phyloP scores from a whole-genome alignment of 495 filamentous ascomycete genomes.

The Cairneyella variabilis region DNA sequence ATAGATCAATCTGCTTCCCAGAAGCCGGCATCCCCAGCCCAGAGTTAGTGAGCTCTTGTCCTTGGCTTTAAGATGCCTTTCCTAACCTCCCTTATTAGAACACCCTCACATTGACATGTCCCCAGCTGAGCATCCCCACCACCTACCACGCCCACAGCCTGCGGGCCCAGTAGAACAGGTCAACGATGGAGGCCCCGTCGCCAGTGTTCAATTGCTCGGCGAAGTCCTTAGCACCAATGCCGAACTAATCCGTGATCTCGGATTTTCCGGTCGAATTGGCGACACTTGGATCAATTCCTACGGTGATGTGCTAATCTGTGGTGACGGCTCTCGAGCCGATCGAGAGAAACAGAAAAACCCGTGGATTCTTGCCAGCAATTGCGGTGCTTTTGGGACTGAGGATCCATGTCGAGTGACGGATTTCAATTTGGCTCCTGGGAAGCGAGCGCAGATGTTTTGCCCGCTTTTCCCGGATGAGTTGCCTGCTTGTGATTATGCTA shows the following conservation, averaged over 20 bases:
- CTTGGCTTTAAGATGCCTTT: too few relatives aligned
- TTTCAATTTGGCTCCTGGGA: not conserved
- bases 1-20: too few relatives aligned
- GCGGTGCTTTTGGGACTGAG: not conserved
- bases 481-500: not conserved
- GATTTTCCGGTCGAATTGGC: not conserved
- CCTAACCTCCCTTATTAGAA: too few relatives aligned
- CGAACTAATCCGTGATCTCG: not conserved
- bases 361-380: not conserved
- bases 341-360: not conserved
- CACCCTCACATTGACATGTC: too few relatives aligned
- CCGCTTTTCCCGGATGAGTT: not conserved
- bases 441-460: not conserved
- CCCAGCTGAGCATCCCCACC: too few relatives aligned
- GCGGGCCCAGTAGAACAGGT: not conserved
- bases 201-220: not conserved
- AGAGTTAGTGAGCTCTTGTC: too few relatives aligned
- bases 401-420: not conserved
- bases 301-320: not conserved
- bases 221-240: not conserved
- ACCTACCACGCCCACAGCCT: too few relatives aligned
- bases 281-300: not conserved
- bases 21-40: too few relatives aligned
- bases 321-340: not conserved
- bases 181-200: not conserved